Evolutionary conservation across 169 alveolate species (phyloP).

Genomic region (Neospora caninum): DNA sequence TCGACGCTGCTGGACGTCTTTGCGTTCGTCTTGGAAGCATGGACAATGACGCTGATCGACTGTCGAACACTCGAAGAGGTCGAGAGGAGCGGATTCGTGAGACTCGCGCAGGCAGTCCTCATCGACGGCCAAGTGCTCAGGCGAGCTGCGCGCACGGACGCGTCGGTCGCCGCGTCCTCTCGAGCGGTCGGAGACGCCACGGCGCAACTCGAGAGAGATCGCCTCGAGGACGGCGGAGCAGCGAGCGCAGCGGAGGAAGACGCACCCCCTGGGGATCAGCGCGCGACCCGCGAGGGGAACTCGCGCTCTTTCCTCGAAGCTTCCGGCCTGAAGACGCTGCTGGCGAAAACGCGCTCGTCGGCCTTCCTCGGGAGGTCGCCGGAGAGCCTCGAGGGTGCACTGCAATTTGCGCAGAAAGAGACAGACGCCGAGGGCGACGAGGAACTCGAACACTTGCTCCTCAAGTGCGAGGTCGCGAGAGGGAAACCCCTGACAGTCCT

Average conservation of each 20-base stretch:
- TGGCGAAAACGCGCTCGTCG: too few species aligned
- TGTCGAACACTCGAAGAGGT: constrained; percentile 23
- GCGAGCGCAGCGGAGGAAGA: background rate
- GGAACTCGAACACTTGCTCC: background rate
- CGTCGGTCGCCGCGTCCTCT: too few species aligned
- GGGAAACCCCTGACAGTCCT: background rate
- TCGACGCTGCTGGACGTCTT: background rate
- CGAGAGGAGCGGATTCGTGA: background rate
- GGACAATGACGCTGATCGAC: background rate
- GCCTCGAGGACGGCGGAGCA: too few species aligned
- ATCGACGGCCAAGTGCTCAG: constrained; percentile 1
- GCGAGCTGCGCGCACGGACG: too few species aligned
- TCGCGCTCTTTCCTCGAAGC: background rate
- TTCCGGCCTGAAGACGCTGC: background rate
- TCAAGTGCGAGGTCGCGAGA: background rate
- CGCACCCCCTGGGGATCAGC: too few species aligned
- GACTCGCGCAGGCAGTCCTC: background rate
- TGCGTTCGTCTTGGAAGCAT: background rate
- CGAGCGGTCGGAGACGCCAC: too few species aligned
- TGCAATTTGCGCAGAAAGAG: too few species aligned
- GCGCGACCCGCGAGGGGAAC: too few species aligned
- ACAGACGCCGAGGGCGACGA: background rate
- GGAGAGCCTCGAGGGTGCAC: too few species aligned
- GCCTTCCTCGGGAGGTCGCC: background rate
- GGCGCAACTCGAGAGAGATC: too few species aligned